Evolutionary conservation across 2,329 filamentous ascomycete genomes (phyloP).

Genomic region (Cryphonectria japonica): DNA sequence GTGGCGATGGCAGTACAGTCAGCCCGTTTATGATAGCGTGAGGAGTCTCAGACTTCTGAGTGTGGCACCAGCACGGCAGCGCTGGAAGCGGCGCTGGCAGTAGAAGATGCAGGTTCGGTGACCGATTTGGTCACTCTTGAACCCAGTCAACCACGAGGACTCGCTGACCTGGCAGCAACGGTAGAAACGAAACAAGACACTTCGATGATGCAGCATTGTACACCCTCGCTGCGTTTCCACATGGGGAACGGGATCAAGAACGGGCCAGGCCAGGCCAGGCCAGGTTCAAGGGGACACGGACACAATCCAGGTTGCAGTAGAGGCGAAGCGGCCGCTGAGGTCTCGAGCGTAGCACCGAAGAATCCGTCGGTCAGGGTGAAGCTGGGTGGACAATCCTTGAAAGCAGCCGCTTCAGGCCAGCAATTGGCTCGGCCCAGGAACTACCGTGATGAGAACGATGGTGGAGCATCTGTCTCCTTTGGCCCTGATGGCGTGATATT

Average conservation of each 20-base stretch:
- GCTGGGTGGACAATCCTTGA: slow-evolving; percentile 17
- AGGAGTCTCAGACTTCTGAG: slow-evolving; percentile 5
- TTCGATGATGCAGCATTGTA: not conserved
- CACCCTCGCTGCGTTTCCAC: not conserved
- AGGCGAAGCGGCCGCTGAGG: slow-evolving; percentile 26
- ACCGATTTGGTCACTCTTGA: not conserved
- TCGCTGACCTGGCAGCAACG: not conserved
- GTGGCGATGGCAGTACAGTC: slow-evolving; percentile 2
- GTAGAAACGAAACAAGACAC: not conserved
- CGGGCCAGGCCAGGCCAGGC: not conserved
- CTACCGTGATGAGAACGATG: slow-evolving; percentile 9
- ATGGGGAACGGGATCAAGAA: not conserved
- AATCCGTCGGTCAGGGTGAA: slow-evolving; percentile 25
- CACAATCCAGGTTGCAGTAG: slow-evolving; percentile 5
- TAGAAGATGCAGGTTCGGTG: not conserved
- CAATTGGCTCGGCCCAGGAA: slow-evolving; percentile 20
- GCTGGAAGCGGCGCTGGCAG: not conserved
- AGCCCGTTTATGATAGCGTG: not conserved
- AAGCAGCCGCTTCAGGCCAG: not conserved
- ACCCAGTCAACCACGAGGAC: not conserved
- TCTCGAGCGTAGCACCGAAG: slow-evolving; percentile 16
- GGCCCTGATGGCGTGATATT: slow-evolving; percentile 10
- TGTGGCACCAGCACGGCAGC: not conserved
- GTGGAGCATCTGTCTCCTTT: slow-evolving; percentile 23
- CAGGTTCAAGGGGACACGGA: slow-evolving; percentile 2